Evolutionary conservation across 495 filamentous ascomycete genomes (phyloP).

Genomic region (Trichoderma orchidacearum): DNA sequence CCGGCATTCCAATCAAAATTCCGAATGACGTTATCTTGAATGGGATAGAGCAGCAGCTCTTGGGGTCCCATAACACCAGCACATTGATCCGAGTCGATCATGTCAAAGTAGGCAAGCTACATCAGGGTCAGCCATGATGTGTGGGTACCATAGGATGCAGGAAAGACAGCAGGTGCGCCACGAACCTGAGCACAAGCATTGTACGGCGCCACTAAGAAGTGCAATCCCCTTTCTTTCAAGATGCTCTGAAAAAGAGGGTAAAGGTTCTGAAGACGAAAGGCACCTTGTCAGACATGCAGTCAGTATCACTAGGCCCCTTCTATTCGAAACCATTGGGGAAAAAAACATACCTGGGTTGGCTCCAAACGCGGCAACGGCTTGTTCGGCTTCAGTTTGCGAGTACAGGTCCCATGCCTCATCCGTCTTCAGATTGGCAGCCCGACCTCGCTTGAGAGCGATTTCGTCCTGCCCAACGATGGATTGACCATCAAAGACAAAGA

Average conservation of each 20-base stretch:
- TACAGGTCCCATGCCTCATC: constrained; percentile 74
- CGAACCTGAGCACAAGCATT: constrained; percentile 77
- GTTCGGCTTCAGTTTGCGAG: constrained; percentile 59
- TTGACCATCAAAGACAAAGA: constrained; percentile 87
- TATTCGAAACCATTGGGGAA: neutral
- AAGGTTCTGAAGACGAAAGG: constrained; percentile 43
- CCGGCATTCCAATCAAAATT: constrained; percentile 55
- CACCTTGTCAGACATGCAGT: constrained; percentile 23
- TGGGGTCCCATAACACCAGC: constrained; percentile 73
- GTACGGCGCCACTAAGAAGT: constrained; percentile 82
- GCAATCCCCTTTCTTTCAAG: constrained; percentile 50
- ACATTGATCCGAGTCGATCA: constrained; percentile 50
- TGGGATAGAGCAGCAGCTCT: constrained; percentile 78
- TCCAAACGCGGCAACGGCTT: constrained; percentile 73
- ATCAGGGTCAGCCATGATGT: neutral
- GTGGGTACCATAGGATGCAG: neutral
- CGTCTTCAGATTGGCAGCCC: constrained; percentile 35
- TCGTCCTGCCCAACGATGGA: constrained; percentile 59
- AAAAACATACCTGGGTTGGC: constrained; percentile 48
- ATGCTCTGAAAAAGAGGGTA: constrained; percentile 65
- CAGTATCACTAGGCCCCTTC: constrained; percentile 6
- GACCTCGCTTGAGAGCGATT: constrained; percentile 23
- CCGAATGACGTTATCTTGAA: constrained; percentile 65
- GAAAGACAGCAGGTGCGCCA: neutral
- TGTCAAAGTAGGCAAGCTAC: constrained; percentile 75